A percentile compares a stretch with the other conserved stretches of the same genome.
These are phyloP conservation scores for Vinca minor DNA, from an alignment of 257 asterid genomes.

Conservation along the genomic window DNA sequence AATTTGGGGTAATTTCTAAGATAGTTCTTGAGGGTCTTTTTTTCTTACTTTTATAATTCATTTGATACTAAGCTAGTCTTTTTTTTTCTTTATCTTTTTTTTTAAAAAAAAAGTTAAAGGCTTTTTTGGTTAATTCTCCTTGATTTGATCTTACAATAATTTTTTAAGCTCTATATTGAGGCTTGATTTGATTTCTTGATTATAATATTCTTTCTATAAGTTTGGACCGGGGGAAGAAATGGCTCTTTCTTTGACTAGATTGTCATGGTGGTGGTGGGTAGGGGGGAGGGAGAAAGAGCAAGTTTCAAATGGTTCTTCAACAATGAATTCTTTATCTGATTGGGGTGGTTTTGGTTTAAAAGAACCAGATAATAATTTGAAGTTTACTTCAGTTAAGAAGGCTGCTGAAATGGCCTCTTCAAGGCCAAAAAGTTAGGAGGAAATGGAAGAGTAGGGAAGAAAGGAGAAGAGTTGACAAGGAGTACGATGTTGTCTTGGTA, in stretches of 20 bases:
- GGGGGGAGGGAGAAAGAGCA: constrained; percentile 73
- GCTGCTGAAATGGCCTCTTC: constrained; percentile 43
- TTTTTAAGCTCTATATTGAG: too few species aligned
- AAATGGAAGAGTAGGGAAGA: constrained; percentile 86
- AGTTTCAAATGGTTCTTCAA: constrained; percentile 47
- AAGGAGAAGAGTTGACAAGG: constrained; percentile 61
- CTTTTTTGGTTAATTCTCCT: too few species aligned
- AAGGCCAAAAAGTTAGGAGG: constrained; percentile 47
- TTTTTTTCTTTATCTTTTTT: too few species aligned
- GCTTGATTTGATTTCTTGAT: too few species aligned
- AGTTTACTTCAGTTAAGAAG: constrained; percentile 39
- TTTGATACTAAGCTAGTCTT: too few species aligned
- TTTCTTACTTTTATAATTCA: too few species aligned
- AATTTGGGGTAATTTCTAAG: too few species aligned
- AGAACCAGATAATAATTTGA: constrained; percentile 55
- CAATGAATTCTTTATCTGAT: constrained; percentile 57
- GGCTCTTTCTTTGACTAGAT: constrained; percentile 48
- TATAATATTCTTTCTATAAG: background rate
- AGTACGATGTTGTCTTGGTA: constrained; percentile 73
- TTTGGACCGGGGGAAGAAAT: constrained; percentile 11
- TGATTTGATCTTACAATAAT: too few species aligned
- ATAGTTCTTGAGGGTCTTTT: too few species aligned
- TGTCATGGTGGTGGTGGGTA: constrained; percentile 69
- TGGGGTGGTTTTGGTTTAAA: constrained; percentile 78
- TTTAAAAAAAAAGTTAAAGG: too few species aligned